phyloP scores from a whole-genome alignment of 768 basidiomycete species.

The Pleurotus eryngii region DNA sequence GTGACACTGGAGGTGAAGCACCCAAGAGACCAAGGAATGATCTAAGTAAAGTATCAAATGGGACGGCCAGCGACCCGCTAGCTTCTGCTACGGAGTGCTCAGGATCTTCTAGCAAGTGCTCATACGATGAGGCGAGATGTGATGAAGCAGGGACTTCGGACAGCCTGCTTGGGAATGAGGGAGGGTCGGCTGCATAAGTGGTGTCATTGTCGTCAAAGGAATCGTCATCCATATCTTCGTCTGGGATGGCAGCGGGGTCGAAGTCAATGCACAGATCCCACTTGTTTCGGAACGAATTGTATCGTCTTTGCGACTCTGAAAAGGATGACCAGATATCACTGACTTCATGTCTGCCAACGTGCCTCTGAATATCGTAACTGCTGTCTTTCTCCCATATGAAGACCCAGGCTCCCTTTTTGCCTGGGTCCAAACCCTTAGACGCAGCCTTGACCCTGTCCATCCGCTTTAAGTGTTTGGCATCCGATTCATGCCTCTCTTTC shows the following conservation, averaged over 20 bases:
- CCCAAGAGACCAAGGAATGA: no score
- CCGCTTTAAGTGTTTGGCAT: not conserved
- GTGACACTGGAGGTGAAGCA: no score
- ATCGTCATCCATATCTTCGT: conserved; percentile 9
- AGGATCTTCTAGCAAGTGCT: no score
- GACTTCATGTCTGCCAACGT: conserved; percentile 9
- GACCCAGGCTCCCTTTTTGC: conserved; percentile 17
- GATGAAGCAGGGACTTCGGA: no score
- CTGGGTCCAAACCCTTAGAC: conserved; percentile 16
- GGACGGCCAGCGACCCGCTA: no score
- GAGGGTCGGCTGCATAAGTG: not conserved
- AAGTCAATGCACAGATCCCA: conserved; percentile 19
- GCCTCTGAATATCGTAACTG: conserved; percentile 16
- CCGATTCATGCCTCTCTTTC: not conserved
- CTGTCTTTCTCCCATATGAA: conserved; percentile 19
- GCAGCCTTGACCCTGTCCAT: conserved; percentile 8
- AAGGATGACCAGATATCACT: conserved; percentile 14
- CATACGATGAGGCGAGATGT: no score
- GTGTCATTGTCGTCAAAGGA: not conserved
- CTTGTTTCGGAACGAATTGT: conserved; percentile 16
- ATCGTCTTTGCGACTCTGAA: conserved; percentile 11
- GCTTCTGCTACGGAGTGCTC: no score
- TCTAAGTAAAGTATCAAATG: no score
- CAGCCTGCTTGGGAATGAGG: no score
- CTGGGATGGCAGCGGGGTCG: conserved; percentile 7